Percentiles rank a stretch among this genome's conserved stretches.
These are phyloP conservation scores for Letharia lupina DNA, from an alignment of 495 filamentous ascomycete genomes.

Conservation along the genomic window DNA sequence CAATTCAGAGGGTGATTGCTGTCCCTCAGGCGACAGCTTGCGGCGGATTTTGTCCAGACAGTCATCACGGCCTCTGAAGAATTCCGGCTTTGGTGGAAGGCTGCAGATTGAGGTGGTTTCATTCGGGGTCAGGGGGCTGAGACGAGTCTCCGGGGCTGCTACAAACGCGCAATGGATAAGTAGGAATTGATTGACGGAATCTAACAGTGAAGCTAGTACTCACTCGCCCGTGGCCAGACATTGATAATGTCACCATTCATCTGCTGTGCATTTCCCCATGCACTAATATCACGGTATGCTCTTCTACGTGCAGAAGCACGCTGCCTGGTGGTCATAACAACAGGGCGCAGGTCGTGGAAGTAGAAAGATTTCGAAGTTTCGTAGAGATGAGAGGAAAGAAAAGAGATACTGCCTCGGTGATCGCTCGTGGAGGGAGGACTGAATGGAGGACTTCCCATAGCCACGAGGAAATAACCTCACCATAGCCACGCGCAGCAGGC, in stretches of 20 bases:
- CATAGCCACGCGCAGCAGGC: background rate
- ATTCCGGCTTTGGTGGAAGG: background rate
- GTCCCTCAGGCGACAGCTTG: background rate
- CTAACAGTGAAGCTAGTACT: background rate
- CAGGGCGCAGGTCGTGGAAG: background rate
- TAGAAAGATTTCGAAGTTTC: background rate
- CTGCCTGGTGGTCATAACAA: background rate
- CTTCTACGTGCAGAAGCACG: background rate
- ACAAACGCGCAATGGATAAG: background rate
- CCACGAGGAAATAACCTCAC: background rate
- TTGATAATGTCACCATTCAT: background rate
- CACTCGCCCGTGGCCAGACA: background rate
- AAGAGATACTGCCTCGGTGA: background rate
- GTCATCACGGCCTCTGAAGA: background rate
- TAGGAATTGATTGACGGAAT: background rate
- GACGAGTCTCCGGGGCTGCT: background rate
- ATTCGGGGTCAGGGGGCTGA: background rate
- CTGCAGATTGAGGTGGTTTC: background rate
- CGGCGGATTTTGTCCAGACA: background rate
- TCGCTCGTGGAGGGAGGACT: background rate
- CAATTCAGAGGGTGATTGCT: background rate
- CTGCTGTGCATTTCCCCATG: background rate
- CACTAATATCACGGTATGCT: background rate
- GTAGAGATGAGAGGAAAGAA: background rate
- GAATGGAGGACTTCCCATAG: background rate